These are phyloP conservation scores for Tolypocladium inflatum DNA, from an alignment of 2,329 filamentous ascomycete genomes.

Conservation along the genomic window DNA sequence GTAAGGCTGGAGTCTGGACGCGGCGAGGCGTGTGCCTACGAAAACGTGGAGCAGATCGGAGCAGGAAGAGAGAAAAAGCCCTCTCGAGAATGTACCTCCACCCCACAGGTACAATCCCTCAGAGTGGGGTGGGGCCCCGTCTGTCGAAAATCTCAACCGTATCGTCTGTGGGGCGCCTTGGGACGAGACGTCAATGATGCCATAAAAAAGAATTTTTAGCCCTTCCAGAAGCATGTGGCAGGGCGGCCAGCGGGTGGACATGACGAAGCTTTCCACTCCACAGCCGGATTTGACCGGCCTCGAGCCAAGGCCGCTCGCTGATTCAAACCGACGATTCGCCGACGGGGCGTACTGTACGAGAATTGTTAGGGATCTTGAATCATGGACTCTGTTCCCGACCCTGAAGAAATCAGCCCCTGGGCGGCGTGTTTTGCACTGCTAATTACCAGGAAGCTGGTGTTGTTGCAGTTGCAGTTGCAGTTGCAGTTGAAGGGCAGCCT, in stretches of 20 bases:
- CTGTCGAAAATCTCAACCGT: neutral
- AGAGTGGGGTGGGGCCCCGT: neutral
- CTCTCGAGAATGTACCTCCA: constrained; percentile 15
- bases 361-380: constrained; percentile 2
- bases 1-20: constrained; percentile 2
- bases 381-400: neutral
- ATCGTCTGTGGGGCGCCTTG: neutral
- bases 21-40: constrained; percentile 15
- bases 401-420: neutral
- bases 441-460: too few species aligned
- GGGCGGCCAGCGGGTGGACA: constrained; percentile 4
- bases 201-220: constrained; percentile 12
- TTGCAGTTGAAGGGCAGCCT: neutral
- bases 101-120: constrained; percentile 16
- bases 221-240: constrained; percentile 21
- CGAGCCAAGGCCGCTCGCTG: neutral
- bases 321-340: constrained; percentile 13
- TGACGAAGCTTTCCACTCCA: constrained; percentile 13
- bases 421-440: neutral
- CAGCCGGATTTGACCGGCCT: constrained; percentile 17
- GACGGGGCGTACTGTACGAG: constrained; percentile 2
- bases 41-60: constrained; percentile 14
- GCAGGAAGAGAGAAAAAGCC: neutral
- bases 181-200: constrained; percentile 9
- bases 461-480: neutral